Base-by-base conservation (phyloP, 1,284 basidiomycete species). In the Malassezia japonica region DNA sequence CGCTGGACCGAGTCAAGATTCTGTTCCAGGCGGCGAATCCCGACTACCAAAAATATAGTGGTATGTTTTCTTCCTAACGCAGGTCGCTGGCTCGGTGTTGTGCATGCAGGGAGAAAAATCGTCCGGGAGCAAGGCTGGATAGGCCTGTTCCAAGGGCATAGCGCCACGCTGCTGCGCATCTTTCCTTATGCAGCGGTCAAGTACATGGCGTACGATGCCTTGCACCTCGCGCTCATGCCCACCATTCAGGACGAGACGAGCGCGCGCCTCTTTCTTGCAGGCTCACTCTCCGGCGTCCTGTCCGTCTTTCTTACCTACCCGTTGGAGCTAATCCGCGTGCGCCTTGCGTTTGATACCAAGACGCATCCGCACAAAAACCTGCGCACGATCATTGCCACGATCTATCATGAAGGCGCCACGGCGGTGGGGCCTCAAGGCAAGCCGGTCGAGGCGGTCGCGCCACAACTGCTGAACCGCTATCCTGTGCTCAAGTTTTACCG, bases 151-250 rank as follows among this genome's bases (percentile, higher is more conserved):
- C 91, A 95, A 77, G 94, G 94, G 1, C 92, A 99, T 74, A 88
- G 87, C 21, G 87, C 88, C 23, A 96, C 92, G 4, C 77, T 82
- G 36, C 61, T 81, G 36, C 70, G 80, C 31, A 79, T 81, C 50
- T 95, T 96, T 72, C 92, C 94, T 0, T 94, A 98, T 73, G 94
- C 94, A 33, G 89, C 85, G 44, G 86, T 98, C 74, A 96, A 95
- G 75, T 99, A 91, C 71, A 91, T 96, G 84, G 83, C 87, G 2
- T 99, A 98, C 73, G 91, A 96, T 74, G 83, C 86, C 73, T 76
- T 86, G 48, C 85, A 86, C 75, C 76, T 81, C 76, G 65, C 75
- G 20, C 74, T 98, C 41, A 96, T 98, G 82, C 89, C 90, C 0
- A 86, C 85, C 0, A 79, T 78, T 56, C 79, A 83, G 43, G 73